A percentile compares a stretch with the other conserved stretches of the same genome.
Evolutionary conservation across 2,329 filamentous ascomycete genomes (phyloP).

Genomic region (Cladophialophora immunda): DNA sequence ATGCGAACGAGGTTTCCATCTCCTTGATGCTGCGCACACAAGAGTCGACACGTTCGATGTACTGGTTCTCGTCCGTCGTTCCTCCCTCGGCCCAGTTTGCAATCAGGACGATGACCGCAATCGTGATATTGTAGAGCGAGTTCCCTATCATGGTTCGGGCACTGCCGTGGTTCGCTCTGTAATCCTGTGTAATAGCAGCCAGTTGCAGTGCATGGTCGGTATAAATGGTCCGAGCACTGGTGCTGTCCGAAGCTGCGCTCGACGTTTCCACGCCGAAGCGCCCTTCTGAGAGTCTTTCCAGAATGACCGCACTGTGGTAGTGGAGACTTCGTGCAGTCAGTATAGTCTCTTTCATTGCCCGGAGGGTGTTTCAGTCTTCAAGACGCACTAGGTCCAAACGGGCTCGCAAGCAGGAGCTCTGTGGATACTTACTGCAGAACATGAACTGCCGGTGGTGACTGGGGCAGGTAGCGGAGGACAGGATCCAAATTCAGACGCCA

Average conservation of each 20-base stretch:
- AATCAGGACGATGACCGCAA: background rate
- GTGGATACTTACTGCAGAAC: background rate
- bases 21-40: background rate
- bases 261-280: background rate
- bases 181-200: background rate
- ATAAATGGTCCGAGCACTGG: background rate
- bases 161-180: background rate
- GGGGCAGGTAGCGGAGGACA: background rate
- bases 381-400: background rate
- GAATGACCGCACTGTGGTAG: background rate
- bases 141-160: background rate
- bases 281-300: background rate
- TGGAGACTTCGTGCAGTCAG: no score
- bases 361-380: background rate
- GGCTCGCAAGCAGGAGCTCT: no score
- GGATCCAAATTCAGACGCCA: background rate
- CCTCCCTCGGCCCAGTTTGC: background rate
- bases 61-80: background rate
- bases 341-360: background rate
- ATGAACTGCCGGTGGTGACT: background rate
- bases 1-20: slow-evolving; percentile 1
- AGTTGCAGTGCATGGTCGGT: background rate
- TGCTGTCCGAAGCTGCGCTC: background rate
- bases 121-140: background rate
- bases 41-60: background rate